Evolutionary conservation across 441 rosid genomes (phyloP).

Genomic region (Corymbia citriodora): DNA sequence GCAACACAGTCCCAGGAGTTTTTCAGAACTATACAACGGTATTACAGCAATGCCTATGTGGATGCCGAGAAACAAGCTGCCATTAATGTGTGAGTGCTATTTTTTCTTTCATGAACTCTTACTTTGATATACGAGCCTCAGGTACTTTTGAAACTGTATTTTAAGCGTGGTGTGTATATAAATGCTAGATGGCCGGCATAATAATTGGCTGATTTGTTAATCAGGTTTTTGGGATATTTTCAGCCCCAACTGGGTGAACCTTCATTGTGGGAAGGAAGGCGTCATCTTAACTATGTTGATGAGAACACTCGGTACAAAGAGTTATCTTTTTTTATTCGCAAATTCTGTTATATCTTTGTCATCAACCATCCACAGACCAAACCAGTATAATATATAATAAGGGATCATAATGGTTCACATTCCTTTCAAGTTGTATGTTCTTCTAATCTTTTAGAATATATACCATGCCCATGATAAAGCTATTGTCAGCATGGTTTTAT

Average conservation of each 20-base stretch:
- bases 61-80: constrained; percentile 98
- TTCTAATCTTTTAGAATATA: neutral
- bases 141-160: neutral
- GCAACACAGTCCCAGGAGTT: constrained; percentile 99
- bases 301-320: neutral
- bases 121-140: neutral
- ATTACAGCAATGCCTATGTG: constrained; percentile 95
- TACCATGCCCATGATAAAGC: neutral
- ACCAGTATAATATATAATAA: neutral
- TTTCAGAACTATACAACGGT: constrained; percentile 95
- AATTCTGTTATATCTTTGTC: neutral
- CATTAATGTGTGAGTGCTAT: constrained; percentile 70
- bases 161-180: neutral
- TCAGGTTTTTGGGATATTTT: constrained; percentile 8
- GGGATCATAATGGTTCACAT: neutral
- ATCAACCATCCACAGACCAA: neutral
- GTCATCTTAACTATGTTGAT: constrained; percentile 5
- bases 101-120: neutral
- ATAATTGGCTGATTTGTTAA: constrained; percentile 11
- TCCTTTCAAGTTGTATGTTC: neutral
- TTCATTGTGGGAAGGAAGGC: constrained; percentile 26
- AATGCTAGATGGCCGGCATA: neutral
- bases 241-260: constrained; percentile 1
- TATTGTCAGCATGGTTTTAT: neutral
- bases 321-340: neutral